Base-by-base conservation (phyloP, 2,329 filamentous ascomycete genomes). In the Metarhizium rileyi region DNA sequence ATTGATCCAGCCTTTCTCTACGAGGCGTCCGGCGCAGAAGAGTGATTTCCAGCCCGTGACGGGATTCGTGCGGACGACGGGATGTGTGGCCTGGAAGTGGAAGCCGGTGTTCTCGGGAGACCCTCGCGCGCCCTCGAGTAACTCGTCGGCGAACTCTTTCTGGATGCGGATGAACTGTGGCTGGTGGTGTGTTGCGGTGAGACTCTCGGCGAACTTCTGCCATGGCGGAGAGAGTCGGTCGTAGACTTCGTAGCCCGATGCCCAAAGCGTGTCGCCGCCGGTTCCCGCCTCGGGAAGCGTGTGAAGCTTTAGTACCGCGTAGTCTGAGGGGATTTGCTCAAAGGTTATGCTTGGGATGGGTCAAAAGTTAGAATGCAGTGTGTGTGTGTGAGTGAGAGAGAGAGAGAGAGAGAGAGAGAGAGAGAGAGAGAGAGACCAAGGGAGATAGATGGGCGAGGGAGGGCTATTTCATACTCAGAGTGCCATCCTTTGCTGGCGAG, bases 181-280 rank as follows among this genome's bases (percentile, higher is more conserved):
- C 56, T 75, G 69, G 0, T 70, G 71, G 53, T 73, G 75, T 1
- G 75, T 78, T 3, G 73, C 81, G 0, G 77, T 83, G 7, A 84
- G 63, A 0, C 64, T 62, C 49, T 84, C 80, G 26, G 84, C 70
- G 61, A 84, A 83, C 23, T 66, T 66, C 51, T 77, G 77, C 48
- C 77, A 76, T 0, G 76, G 67, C 2, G 69, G 66, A 4, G 76
- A 81, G 51, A 86, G 70, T 26, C 79, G 74, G 57, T 86, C 81
- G 57, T 83, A 86, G 12, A 84, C 64, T 56, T 85, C 81, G 58
- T 84, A 84, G 0, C 80, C 80, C 0, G 78, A 82, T 0, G 81
- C 82, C 80, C 81, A 86, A 5, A 86, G 72, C 0, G 83, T 84
- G 61, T 77, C 73, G n/a, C n/a, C n/a, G n/a, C n/a, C n/a, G n/a